A percentile compares a stretch with the other conserved stretches of the same genome.
Evolutionary conservation across 768 basidiomycete genomes (phyloP).

Genomic region (Termitomyces sp.): DNA sequence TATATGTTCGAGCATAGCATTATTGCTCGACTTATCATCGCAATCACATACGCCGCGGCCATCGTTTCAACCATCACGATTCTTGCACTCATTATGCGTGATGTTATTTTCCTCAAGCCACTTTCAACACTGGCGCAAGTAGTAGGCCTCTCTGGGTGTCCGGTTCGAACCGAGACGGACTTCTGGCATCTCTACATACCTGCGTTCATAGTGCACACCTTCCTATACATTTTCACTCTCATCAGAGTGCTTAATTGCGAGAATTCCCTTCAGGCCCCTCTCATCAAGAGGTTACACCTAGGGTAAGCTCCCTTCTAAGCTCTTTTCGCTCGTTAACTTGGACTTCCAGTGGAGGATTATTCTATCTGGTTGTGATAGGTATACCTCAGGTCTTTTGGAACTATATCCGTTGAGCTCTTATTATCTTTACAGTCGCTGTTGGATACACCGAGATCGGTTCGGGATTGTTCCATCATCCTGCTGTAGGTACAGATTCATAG

Average conservation of each 20-base stretch:
- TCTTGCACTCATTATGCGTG: slow-evolving; percentile 6
- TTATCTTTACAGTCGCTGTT: slow-evolving; percentile 1
- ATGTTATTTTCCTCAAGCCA: slow-evolving; percentile 5
- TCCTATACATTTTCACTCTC: slow-evolving; percentile 15
- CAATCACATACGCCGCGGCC: slow-evolving; percentile 7
- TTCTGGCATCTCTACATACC: slow-evolving; percentile 19
- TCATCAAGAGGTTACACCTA: slow-evolving; percentile 15
- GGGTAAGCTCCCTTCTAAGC: slow-evolving; percentile 2
- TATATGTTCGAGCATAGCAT: slow-evolving; percentile 18
- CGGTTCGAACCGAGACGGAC: slow-evolving; percentile 7
- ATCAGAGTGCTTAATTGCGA: slow-evolving; percentile 14
- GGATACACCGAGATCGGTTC: slow-evolving; percentile 19
- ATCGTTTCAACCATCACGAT: slow-evolving; percentile 10
- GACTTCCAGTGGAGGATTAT: slow-evolving; percentile 10
- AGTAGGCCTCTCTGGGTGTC: slow-evolving; percentile 13
- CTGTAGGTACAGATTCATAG: not conserved
- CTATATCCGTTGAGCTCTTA: not conserved
- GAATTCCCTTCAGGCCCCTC: slow-evolving; percentile 10
- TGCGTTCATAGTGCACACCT: slow-evolving; percentile 12
- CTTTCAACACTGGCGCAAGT: slow-evolving; percentile 5
- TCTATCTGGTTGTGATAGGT: slow-evolving; percentile 17
- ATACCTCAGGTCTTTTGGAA: not conserved
- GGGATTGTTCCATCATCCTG: slow-evolving; percentile 10
- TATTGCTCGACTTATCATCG: slow-evolving; percentile 9
- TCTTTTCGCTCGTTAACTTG: not conserved